A percentile compares a stretch with the other conserved stretches of the same genome.
Conservation (phyloP, 257 asterid species). For the Jaltomata sinuosa region DNA sequence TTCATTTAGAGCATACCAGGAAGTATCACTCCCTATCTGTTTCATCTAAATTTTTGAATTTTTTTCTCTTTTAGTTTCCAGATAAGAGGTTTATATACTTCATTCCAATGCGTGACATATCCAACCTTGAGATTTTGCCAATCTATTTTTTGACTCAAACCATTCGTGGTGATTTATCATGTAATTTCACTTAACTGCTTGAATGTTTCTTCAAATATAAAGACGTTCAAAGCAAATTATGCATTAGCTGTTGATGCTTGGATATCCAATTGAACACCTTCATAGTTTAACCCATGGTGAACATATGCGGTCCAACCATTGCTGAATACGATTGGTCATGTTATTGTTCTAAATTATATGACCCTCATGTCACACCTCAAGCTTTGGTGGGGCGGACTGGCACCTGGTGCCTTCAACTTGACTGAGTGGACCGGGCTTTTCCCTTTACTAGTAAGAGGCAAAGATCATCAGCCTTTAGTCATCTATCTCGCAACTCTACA, state of each 20-base stretch:
- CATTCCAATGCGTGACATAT: background rate
- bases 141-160: background rate
- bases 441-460: too few relatives aligned
- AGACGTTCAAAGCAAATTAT: background rate
- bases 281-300: background rate
- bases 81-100: background rate
- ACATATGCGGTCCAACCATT: background rate
- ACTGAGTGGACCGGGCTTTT: too few relatives aligned
- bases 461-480: too few relatives aligned
- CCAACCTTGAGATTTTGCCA: background rate
- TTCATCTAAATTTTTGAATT: background rate
- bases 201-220: background rate
- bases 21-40: background rate
- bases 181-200: background rate
- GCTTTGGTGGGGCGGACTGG: too few relatives aligned
- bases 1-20: background rate
- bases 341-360: background rate
- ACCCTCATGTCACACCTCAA: too few relatives aligned
- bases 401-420: too few relatives aligned
- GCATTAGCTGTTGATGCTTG: background rate
- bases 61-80: background rate
- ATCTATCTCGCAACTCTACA: too few relatives aligned
- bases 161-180: background rate
- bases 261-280: background rate
- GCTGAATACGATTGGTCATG: background rate